Percentiles rank a stretch among this genome's conserved stretches.
These are phyloP conservation scores for Suillus plorans DNA, from an alignment of 768 basidiomycete genomes.

Conservation along the genomic window DNA sequence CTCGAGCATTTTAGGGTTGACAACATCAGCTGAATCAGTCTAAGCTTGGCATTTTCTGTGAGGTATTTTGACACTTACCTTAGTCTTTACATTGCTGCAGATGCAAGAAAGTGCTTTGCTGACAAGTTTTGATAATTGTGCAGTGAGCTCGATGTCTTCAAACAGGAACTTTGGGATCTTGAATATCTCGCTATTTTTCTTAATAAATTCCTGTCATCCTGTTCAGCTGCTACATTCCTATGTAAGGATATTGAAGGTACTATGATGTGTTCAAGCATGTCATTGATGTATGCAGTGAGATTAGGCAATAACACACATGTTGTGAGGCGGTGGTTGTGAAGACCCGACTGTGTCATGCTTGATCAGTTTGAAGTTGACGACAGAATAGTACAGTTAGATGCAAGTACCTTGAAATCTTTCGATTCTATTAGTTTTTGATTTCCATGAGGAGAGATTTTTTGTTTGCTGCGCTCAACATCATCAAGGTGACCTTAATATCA, in stretches of 20 bases:
- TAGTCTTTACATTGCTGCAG: constrained; percentile 1
- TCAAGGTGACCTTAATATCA: neutral
- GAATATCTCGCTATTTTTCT: constrained; percentile 4
- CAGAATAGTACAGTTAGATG: neutral
- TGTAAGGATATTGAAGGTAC: neutral
- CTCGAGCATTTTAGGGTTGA: neutral
- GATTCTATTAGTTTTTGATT: neutral
- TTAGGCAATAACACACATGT: constrained; percentile 6
- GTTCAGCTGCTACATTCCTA: neutral
- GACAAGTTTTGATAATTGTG: neutral
- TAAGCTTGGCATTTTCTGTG: neutral
- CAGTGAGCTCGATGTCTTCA: constrained; percentile 1
- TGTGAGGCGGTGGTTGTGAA: neutral
- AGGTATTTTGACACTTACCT: neutral
- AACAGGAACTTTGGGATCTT: constrained; percentile 3
- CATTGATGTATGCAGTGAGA: constrained; percentile 5
- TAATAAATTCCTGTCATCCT: constrained; percentile 3
- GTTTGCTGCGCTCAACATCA: neutral
- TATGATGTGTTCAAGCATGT: constrained; percentile 4
- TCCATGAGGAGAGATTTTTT: neutral
- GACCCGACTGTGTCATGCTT: neutral
- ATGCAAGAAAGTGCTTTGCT: neutral
- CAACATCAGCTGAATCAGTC: neutral
- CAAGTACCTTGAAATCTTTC: neutral
- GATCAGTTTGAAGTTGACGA: neutral